phyloP scores from a whole-genome alignment of 2,329 filamentous ascomycete species.

The Xylaria sp. region DNA sequence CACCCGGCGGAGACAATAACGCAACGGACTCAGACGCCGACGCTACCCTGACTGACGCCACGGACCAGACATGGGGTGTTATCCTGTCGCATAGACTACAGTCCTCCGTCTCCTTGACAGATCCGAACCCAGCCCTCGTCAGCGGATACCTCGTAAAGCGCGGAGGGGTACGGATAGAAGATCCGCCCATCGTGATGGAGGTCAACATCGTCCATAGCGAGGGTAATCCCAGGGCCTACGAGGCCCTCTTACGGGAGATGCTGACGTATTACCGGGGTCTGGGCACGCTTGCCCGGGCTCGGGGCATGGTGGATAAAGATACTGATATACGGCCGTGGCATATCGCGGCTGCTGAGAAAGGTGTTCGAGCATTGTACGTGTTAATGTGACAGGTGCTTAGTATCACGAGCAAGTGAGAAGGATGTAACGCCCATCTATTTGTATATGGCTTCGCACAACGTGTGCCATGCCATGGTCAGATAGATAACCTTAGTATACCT shows the following conservation, averaged over 20 bases:
- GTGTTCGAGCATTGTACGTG: slow-evolving; percentile 71
- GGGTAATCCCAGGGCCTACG: slow-evolving; percentile 64
- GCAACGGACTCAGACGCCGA: slow-evolving; percentile 68
- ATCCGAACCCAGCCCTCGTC: slow-evolving; percentile 67
- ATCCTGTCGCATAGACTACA: slow-evolving; percentile 74
- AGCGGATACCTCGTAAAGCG: slow-evolving; percentile 76
- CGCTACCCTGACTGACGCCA: slow-evolving; percentile 75
- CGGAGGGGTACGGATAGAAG: slow-evolving; percentile 65
- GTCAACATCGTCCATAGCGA: slow-evolving; percentile 72
- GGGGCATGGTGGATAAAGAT: slow-evolving; percentile 69
- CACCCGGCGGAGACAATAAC: slow-evolving; percentile 56
- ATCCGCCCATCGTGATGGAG: slow-evolving; percentile 70
- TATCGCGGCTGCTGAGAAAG: slow-evolving; percentile 76
- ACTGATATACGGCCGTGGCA: slow-evolving; percentile 80
- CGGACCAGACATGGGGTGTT: slow-evolving; percentile 81
- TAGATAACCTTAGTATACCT: slow-evolving; percentile 27
- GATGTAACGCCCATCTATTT: slow-evolving; percentile 26
- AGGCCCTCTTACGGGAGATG: slow-evolving; percentile 76
- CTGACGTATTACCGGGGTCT: slow-evolving; percentile 75
- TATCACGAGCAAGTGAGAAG: neutral
- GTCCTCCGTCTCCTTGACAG: slow-evolving; percentile 66
- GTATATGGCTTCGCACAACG: slow-evolving; percentile 31
- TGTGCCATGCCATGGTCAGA: slow-evolving; percentile 27
- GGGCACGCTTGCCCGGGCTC: slow-evolving; percentile 74
- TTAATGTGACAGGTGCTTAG: slow-evolving; percentile 62